A percentile compares a stretch with the other conserved stretches of the same genome.
phyloP scores from a whole-genome alignment of 2,329 filamentous ascomycete species.

The Penicillium sp. region DNA sequence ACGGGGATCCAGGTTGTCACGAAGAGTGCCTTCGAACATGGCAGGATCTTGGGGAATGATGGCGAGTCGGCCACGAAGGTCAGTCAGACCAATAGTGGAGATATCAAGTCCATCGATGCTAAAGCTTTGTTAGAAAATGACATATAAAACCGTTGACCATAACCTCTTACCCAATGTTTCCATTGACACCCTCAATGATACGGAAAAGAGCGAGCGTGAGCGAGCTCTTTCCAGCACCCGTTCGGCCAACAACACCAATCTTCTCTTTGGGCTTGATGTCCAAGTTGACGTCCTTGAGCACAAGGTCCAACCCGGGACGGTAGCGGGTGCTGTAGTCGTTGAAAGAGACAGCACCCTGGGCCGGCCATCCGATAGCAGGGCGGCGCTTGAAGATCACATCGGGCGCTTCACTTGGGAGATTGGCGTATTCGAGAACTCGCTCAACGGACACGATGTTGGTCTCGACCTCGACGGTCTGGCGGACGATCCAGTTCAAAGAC shows the following conservation, averaged over 20 bases:
- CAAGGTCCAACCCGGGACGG: conserved; percentile 82
- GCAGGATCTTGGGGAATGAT: conserved; percentile 98
- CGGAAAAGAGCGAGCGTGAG: conserved; percentile 91
- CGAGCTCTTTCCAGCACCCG: conserved; percentile 93
- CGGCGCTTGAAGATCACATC: conserved; percentile 88
- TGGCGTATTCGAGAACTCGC: conserved; percentile 92
- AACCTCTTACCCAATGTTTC: conserved; percentile 63
- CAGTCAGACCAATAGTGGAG: conserved; percentile 82
- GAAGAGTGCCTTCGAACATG: conserved; percentile 87
- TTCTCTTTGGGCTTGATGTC: conserved; percentile 96
- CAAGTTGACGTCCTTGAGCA: conserved; percentile 88
- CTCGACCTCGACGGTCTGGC: conserved; percentile 98
- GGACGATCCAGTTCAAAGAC: conserved; percentile 97
- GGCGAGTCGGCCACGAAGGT: conserved; percentile 83
- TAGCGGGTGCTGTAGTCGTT: conserved; percentile 94
- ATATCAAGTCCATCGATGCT: conserved; percentile 89
- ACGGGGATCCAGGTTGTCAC: conserved; percentile 93
- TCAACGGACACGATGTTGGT: conserved; percentile 99
- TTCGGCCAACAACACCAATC: conserved; percentile 94
- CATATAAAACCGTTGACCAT: conserved; percentile 3
- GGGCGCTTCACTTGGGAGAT: conserved; percentile 86
- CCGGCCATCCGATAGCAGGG: conserved; percentile 88
- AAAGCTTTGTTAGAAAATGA: conserved; percentile 13
- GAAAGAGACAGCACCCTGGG: conserved; percentile 84
- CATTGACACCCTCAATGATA: conserved; percentile 84